A percentile compares a stretch with the other conserved stretches of the same genome.
These are phyloP conservation scores for Niebla homalea DNA, from an alignment of 495 filamentous ascomycete species.

Conservation along the genomic window DNA sequence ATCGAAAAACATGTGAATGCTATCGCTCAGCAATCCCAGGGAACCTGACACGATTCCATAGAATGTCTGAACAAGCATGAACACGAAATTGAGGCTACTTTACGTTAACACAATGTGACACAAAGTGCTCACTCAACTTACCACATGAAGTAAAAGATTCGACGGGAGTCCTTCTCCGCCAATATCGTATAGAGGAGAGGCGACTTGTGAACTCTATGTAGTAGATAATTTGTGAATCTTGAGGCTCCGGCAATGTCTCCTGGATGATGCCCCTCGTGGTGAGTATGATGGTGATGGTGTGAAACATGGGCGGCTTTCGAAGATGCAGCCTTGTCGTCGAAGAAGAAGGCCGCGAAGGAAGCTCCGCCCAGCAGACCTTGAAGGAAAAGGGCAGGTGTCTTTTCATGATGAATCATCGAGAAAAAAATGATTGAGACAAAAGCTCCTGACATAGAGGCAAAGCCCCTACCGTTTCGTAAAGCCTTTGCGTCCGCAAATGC, in stretches of 20 bases:
- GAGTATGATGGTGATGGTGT: conserved; percentile 31
- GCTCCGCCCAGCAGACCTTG: conserved; percentile 13
- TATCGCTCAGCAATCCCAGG: conserved; percentile 85
- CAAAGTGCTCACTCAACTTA: conserved; percentile 28
- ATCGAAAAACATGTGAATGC: conserved; percentile 99
- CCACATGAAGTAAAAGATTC: conserved; percentile 96
- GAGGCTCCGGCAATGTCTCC: conserved; percentile 30
- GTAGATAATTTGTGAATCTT: conserved; percentile 48
- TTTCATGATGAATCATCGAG: not conserved
- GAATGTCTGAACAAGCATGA: conserved; percentile 89
- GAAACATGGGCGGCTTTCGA: conserved; percentile 13
- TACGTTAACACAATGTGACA: conserved; percentile 7
- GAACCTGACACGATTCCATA: conserved; percentile 91
- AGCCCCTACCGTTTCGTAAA: conserved; percentile 8
- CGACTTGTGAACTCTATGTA: conserved; percentile 50
- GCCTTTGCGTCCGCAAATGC: conserved; percentile 4
- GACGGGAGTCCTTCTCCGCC: conserved; percentile 80
- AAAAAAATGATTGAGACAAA: conserved; percentile 3
- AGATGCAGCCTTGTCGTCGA: conserved; percentile 15
- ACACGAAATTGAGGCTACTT: conserved; percentile 73
- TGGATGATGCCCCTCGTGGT: not conserved
- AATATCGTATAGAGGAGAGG: conserved; percentile 75
- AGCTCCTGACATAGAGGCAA: conserved; percentile 14
- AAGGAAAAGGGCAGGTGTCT: conserved; percentile 9
- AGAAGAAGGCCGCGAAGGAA: conserved; percentile 15